Conservation (phyloP, 495 filamentous ascomycete species). For the Xylaria telfairii region DNA sequence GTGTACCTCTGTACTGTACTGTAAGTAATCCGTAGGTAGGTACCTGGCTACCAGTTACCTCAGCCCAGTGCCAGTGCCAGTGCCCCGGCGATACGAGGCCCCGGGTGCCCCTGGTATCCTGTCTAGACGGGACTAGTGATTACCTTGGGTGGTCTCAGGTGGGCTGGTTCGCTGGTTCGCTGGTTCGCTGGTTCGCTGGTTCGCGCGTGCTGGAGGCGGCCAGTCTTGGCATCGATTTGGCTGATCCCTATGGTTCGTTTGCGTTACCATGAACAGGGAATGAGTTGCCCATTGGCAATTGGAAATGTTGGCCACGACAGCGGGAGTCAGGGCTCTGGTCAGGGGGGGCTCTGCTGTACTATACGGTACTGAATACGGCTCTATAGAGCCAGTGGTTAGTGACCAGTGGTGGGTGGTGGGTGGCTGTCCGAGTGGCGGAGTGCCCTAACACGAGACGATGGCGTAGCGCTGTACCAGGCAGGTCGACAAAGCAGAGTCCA, state of each 20-base stretch:
- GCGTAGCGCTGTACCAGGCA: not conserved
- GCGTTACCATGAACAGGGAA: not conserved
- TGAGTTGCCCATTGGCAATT: not conserved
- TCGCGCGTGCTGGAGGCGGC: slow-evolving; percentile 7
- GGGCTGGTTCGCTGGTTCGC: not conserved
- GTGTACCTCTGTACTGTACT: not conserved
- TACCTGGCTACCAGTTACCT: not conserved
- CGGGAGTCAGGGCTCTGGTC: not conserved
- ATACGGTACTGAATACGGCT: no score
- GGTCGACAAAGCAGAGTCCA: slow-evolving; percentile 4
- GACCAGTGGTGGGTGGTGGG: no score
- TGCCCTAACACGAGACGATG: not conserved
- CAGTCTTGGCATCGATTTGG: slow-evolving; percentile 12
- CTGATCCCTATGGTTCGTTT: not conserved
- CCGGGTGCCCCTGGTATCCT: not conserved
- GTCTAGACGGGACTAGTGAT: not conserved
- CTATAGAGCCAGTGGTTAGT: not conserved
- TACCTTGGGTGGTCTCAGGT: not conserved
- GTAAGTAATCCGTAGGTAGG: no score
- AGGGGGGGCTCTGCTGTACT: not conserved
- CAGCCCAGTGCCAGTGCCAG: not conserved
- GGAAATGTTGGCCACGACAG: slow-evolving; percentile 1
- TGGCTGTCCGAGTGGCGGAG: slow-evolving; percentile 5
- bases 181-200: not conserved
- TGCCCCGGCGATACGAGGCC: slow-evolving; percentile 6